These are phyloP conservation scores for Arthroderma uncinatum DNA, from an alignment of 2,329 filamentous ascomycete species.

Conservation along the genomic window DNA sequence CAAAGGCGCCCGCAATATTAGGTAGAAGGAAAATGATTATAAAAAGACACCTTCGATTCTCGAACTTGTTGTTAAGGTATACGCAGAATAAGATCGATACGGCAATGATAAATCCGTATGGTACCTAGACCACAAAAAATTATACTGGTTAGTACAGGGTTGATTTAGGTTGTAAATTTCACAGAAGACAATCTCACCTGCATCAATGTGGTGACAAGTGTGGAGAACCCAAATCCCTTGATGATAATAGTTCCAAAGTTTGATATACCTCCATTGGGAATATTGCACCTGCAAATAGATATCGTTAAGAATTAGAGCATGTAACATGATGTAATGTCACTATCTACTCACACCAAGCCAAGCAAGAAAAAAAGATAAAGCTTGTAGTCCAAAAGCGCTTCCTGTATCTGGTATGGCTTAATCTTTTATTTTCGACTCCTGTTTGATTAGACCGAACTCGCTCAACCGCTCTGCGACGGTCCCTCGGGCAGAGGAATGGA, in stretches of 20 bases:
- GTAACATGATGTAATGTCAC: neutral
- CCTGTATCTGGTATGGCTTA: constrained; percentile 45
- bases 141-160: neutral
- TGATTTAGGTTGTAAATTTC: neutral
- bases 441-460: constrained; percentile 48
- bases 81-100: constrained; percentile 41
- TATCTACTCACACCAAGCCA: constrained; percentile 30
- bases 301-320: neutral
- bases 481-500: constrained; percentile 39
- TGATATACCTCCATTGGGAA: constrained; percentile 46
- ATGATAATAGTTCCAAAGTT: constrained; percentile 52
- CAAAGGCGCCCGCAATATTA: constrained; percentile 49
- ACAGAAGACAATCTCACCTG: constrained; percentile 25
- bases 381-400: constrained; percentile 49
- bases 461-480: constrained; percentile 46
- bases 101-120: constrained; percentile 41
- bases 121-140: constrained; percentile 27
- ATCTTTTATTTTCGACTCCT: constrained; percentile 47
- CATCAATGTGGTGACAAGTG: constrained; percentile 44
- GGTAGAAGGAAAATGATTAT: constrained; percentile 48
- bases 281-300: constrained; percentile 28
- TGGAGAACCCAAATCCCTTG: constrained; percentile 46
- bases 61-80: constrained; percentile 38
- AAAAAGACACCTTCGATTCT: constrained; percentile 43
- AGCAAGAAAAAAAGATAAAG: constrained; percentile 48